These are phyloP conservation scores for Oryza coarctata DNA, from an alignment of 176 grass and related monocot genomes.

Conservation along the genomic window DNA sequence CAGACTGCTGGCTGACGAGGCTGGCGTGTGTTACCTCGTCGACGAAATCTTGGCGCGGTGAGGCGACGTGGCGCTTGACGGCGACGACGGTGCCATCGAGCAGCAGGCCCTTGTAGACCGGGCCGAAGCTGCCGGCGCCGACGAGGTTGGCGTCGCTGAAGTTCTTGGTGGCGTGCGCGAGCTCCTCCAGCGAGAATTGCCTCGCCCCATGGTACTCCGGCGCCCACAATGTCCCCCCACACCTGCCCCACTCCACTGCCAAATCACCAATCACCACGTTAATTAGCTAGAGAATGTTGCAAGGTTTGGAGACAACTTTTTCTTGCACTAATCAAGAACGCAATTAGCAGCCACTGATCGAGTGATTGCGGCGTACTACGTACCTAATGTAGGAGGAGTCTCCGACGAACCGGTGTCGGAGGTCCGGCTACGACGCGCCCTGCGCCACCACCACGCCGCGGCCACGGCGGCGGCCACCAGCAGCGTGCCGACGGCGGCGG, in stretches of 20 bases:
- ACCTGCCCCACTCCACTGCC: conserved; percentile 78
- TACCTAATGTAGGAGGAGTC: conserved; percentile 68
- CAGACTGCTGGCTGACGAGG: background rate
- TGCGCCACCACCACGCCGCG: conserved; percentile 36
- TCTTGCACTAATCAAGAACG: background rate
- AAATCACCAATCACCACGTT: background rate
- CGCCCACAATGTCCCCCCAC: conserved; percentile 49
- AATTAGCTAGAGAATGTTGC: background rate
- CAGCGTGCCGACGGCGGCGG: conserved; percentile 41
- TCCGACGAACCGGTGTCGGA: conserved; percentile 89
- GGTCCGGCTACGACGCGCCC: conserved; percentile 45
- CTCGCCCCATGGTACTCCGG: conserved; percentile 53
- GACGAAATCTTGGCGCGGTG: conserved; percentile 54
- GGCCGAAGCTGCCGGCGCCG: conserved; percentile 74
- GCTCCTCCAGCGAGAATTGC: conserved; percentile 75
- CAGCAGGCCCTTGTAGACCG: conserved; percentile 87
- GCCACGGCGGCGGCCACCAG: conserved; percentile 32
- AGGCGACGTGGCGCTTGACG: conserved; percentile 59
- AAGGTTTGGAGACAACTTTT: background rate
- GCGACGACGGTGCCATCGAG: conserved; percentile 90
- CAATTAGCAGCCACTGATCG: background rate
- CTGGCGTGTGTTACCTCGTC: conserved; percentile 56
- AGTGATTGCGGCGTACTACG: background rate
- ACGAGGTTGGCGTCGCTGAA: conserved; percentile 82
- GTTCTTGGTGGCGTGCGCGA: conserved; percentile 76